phyloP scores from a whole-genome alignment of 371 early-diverging fungal species.

The Rhizopus delemar region DNA sequence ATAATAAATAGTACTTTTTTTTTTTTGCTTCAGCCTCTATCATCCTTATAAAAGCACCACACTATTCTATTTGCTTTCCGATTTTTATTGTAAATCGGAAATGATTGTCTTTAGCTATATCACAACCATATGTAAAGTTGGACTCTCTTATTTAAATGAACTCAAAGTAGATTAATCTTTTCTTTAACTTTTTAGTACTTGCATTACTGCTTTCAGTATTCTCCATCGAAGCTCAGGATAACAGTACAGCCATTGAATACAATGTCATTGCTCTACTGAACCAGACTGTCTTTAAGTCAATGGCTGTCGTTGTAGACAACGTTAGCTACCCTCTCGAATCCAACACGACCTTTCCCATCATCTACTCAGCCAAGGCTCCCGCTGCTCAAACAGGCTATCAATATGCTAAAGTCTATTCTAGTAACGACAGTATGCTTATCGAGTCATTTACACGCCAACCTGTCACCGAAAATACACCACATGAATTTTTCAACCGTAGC shows the following conservation, averaged over 20 bases:
- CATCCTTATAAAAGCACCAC: no score
- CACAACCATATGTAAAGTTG: no score
- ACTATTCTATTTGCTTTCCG: no score
- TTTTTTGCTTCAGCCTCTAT: no score
- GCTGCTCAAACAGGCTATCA: constrained; percentile 10
- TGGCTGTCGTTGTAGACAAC: constrained; percentile 27
- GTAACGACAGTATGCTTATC: background rate
- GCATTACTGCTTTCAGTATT: no score
- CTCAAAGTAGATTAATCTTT: no score
- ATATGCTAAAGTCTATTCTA: constrained; percentile 13
- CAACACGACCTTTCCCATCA: background rate
- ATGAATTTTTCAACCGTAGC: constrained; percentile 24
- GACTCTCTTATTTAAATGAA: no score
- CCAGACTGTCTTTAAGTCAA: constrained; percentile 10
- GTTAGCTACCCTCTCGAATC: background rate
- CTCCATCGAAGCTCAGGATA: no score
- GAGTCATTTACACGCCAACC: constrained; percentile 15
- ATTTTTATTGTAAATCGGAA: no score
- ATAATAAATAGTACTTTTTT: no score
- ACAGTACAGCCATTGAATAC: constrained; percentile 3
- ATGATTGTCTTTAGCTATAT: no score
- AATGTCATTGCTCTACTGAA: constrained; percentile 19
- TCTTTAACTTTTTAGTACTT: no score
- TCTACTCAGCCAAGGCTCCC: constrained; percentile 18
- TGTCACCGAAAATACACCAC: constrained; percentile 15